A percentile compares a stretch with the other conserved stretches of the same genome.
Evolutionary conservation across 225 moss, liverwort and hornwort species (phyloP).

Genomic region (Pseudoscleropodium purum): DNA sequence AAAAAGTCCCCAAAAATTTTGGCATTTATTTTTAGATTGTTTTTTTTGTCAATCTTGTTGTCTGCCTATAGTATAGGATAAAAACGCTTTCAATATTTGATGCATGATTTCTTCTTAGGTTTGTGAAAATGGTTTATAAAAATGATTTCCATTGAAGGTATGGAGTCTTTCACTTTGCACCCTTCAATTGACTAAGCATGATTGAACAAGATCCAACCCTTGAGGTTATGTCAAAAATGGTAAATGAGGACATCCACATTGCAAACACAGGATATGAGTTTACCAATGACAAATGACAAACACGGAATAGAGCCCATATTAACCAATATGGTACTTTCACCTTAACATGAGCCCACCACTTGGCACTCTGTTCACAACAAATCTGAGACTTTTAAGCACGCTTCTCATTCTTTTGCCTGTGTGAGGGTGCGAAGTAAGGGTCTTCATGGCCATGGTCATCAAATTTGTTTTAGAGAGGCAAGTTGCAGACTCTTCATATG

Average conservation of each 20-base stretch:
- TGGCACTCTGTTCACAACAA: neutral
- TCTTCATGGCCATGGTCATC: neutral
- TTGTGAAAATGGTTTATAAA: neutral
- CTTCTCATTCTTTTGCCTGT: neutral
- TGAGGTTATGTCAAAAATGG: neutral
- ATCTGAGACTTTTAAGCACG: neutral
- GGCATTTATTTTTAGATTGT: neutral
- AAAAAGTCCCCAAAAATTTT: accelerated
- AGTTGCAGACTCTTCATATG: neutral
- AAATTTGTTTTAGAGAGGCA: no score
- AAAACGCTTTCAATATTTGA: neutral
- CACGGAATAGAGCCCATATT: no score
- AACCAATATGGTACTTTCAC: neutral
- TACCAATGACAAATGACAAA: accelerated
- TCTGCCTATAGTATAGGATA: neutral
- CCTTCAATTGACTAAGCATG: neutral
- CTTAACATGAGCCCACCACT: no score
- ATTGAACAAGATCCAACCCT: neutral
- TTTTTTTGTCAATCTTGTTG: neutral
- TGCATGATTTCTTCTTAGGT: neutral
- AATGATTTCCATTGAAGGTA: neutral
- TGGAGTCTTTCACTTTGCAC: no score
- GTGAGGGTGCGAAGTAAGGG: neutral
- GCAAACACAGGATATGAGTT: neutral
- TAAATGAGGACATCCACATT: neutral